Evolutionary conservation across 768 basidiomycete species (phyloP), one percentile per base, ranked within the genome.

Genomic region (Podaxis sp.): DNA sequence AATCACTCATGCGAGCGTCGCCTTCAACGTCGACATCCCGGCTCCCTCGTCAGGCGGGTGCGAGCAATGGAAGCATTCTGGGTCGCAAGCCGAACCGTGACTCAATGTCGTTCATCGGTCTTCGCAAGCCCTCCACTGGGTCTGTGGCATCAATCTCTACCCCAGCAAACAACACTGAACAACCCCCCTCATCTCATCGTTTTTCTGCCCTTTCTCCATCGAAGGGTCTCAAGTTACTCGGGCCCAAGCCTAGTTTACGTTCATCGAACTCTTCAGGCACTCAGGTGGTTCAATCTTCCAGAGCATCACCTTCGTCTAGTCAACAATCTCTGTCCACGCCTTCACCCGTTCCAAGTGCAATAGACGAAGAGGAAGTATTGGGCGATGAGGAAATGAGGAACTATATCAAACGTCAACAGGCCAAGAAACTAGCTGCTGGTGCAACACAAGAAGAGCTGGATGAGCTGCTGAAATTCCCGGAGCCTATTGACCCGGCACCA

Each of bases 341-440:
- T 2, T 96, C 95, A 1, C 94, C 95, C 0, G 85, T 83, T 5
- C 88, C 88, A 27, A 87, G 85, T 65, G 77, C 83, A 2, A 77
- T 90, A 2, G 93, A 93, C 61, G 95, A 95, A 61, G 93, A 95
- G 63, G 92, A 95, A 71, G 54, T 89, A 5, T 75, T 90, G 16
- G 97, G 92, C 14, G 97, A 99, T 69, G 95, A 97, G 63, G 97
- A 99, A 76, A 99, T 99, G 97, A 74, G 91, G 68, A 88, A 90
- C 61, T 99, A 96, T 73, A 91, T 98, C 64, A 85, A 86, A 65
- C 84, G 95, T 25, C 92, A 97, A 64, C 90, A 94, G 66, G 85
- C 91, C 40, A 94, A 94, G 78, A 93, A 89, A 72, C 71, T 94
- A 63, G 89, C 91, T 9, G 80, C 82, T 11, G 93, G 93, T 28